A percentile compares a stretch with the other conserved stretches of the same genome.
These are phyloP conservation scores for Brassica napus DNA, from an alignment of 345 rosid species.

Conservation along the genomic window Da-Ae NC_063434.1:22284501-22285000, in stretches of 20 bases:
- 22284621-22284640: slow-evolving; percentile 17
- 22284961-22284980: slow-evolving; percentile 75
- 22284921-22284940: slow-evolving; percentile 51
- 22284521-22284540: slow-evolving; percentile 31
- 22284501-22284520: slow-evolving; percentile 68
- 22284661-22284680: slow-evolving; percentile 41
- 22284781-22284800: slow-evolving; percentile 11
- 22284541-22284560: slow-evolving; percentile 6
- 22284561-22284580: slow-evolving; percentile 63
- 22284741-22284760: slow-evolving; percentile 49
- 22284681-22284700: slow-evolving; percentile 63
- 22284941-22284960: slow-evolving; percentile 70
- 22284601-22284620: slow-evolving; percentile 43
- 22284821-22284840: slow-evolving; percentile 54
- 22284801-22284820: slow-evolving; percentile 64
- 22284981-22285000: slow-evolving; percentile 91
- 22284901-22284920: slow-evolving; percentile 25
- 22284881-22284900: slow-evolving; percentile 32
- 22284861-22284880: slow-evolving; percentile 68
- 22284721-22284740: slow-evolving; percentile 17
- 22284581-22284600: slow-evolving; percentile 46
- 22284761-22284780: slow-evolving; percentile 41
- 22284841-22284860: slow-evolving; percentile 47
- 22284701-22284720: slow-evolving; percentile 41
- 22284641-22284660: slow-evolving; percentile 11